Conservation (phyloP, 805 yeast genomes). For the Yarrowia sp. region DNA sequence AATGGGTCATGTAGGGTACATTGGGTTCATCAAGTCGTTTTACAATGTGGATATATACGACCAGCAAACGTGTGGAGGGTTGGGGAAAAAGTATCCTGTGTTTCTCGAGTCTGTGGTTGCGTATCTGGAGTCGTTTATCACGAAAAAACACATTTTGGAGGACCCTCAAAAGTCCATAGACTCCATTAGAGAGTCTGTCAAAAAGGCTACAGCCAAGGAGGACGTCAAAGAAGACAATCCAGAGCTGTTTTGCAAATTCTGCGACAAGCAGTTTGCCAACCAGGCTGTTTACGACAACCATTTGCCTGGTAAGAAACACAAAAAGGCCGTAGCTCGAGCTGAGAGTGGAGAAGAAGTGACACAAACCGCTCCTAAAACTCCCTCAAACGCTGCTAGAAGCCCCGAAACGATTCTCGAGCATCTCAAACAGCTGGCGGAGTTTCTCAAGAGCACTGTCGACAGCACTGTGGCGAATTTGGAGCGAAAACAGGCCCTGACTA, state of each 20-base stretch:
- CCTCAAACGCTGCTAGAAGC: background rate
- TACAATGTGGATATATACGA: slow-evolving; percentile 33
- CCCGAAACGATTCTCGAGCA: slow-evolving; percentile 33
- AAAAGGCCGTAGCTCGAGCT: slow-evolving; percentile 42
- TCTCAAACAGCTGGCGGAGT: slow-evolving; percentile 43
- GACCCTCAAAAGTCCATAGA: slow-evolving; percentile 24
- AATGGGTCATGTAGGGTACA: slow-evolving; percentile 49
- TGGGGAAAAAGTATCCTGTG: slow-evolving; percentile 39
- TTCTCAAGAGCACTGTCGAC: slow-evolving; percentile 41
- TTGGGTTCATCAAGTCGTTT: slow-evolving; percentile 46
- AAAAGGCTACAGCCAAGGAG: background rate
- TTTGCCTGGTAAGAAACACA: slow-evolving; percentile 70
- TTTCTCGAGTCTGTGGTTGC: slow-evolving; percentile 42
- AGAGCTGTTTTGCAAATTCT: slow-evolving; percentile 55
- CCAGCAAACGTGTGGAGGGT: slow-evolving; percentile 11
- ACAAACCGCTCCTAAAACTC: background rate
- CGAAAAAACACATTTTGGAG: slow-evolving; percentile 33
- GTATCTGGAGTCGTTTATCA: slow-evolving; percentile 52
- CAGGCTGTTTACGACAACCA: slow-evolving; percentile 66
- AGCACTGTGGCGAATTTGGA: slow-evolving; percentile 39
- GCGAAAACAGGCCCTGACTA: slow-evolving; percentile 64
- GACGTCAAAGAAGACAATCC: background rate
- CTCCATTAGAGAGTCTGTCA: slow-evolving; percentile 27
- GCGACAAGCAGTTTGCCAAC: slow-evolving; percentile 62
- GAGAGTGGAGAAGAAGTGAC: background rate